Conservation (phyloP, 768 basidiomycete genomes). For the Lactarius hatsudake region DNA sequence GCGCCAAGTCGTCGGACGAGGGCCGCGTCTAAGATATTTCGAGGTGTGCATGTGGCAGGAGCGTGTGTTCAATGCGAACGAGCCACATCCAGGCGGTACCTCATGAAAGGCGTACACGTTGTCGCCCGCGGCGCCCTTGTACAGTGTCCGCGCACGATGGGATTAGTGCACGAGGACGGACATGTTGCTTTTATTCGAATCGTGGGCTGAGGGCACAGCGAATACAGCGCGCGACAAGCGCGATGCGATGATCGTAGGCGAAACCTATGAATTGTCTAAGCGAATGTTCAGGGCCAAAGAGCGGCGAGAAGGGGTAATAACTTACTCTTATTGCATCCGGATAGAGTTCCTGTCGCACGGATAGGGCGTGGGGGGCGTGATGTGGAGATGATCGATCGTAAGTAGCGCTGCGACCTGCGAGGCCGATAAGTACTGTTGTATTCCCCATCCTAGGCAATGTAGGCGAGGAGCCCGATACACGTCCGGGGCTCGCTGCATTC, state of each 20-base stretch:
- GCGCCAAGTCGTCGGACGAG: not conserved
- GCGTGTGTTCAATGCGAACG: not conserved
- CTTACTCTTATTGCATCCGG: no score
- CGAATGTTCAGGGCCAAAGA: not conserved
- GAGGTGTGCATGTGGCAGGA: not conserved
- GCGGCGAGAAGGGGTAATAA: no score
- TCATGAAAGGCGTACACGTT: not conserved
- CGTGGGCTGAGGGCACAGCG: not conserved
- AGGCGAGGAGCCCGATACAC: not conserved
- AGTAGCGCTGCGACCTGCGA: not conserved
- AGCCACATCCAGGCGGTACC: not conserved
- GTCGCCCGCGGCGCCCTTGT: not conserved
- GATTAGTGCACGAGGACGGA: not conserved
- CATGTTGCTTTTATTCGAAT: not conserved
- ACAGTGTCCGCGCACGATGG: not conserved
- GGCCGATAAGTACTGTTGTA: not conserved
- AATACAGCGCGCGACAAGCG: conserved; percentile 1
- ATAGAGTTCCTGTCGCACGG: not conserved
- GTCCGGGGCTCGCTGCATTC: not conserved
- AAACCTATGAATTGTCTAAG: not conserved
- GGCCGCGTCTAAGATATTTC: not conserved
- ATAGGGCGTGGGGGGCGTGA: not conserved
- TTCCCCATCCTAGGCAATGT: not conserved
- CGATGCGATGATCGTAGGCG: not conserved
- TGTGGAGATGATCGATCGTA: not conserved